Base-by-base conservation (phyloP, 2,329 filamentous ascomycete genomes). In the Paraconiothyrium sp. region DNA sequence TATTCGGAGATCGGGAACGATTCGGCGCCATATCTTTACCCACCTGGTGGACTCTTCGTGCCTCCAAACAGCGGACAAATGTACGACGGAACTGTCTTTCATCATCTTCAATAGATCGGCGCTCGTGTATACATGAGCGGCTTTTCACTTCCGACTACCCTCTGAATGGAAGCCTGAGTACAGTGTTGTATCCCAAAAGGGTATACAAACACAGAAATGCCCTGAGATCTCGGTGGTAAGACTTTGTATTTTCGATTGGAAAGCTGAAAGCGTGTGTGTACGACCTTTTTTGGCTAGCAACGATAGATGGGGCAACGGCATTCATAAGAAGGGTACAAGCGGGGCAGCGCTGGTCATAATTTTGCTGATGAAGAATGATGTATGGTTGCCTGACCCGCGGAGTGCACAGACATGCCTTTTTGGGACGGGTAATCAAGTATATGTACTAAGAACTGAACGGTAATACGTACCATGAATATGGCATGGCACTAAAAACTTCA, bases 21-120 rank as follows among this genome's bases (percentile, higher is more conserved):
- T 49, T 49, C 46, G 11, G 13, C 46, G 16, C 4, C 46, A 8
- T 49, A 32, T 49, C 46, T 49, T 32, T 49, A 49, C 43, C 27
- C 46, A n/a, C 22, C 46, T 34, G 46, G 20, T 49, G 4, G 11
- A 16, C 11, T 27, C 10, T 48, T 14, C 27, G 22, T 30, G 14
- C 22, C 46, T 32, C 22, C 22, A 24, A 16, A n/a, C 13, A 22
- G 30, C 24, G 22, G 46, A 11, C 22, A 48, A 2, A 8, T 48
- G 24, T 48, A 32, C 14, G 46, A 30, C 22, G 46, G 27, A 7
- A 16, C 22, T 32, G 11, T 30, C 24, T 48, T 14, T 11, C 22
- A 48, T 48, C 46, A 48, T 2, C 46, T 48, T 27, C 27, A 9
- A 27, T 48, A 48, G 46, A 48, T 9, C 13, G 30, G 22, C 10